Conservation (phyloP, 1,284 basidiomycete genomes). For the Xerocomus amazonicus region DNA sequence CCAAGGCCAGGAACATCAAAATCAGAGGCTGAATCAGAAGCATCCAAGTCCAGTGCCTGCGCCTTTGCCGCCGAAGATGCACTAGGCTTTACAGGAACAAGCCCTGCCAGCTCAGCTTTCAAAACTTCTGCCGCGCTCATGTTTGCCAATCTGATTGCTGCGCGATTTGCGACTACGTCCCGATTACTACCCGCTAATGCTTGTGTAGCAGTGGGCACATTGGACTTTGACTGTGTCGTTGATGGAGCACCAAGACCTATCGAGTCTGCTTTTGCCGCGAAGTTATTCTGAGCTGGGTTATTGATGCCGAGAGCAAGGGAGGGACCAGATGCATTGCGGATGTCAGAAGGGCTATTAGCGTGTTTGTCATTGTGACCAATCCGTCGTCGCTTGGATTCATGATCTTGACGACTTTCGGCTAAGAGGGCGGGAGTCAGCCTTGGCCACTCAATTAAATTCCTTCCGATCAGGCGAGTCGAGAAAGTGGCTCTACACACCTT, state of each 20-base stretch:
- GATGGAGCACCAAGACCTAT: constrained; percentile 66
- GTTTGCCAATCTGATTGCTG: constrained; percentile 91
- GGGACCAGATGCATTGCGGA: constrained; percentile 43
- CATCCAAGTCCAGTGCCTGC: constrained; percentile 23
- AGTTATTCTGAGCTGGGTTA: constrained; percentile 57
- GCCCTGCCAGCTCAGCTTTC: constrained; percentile 83
- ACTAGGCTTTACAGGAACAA: constrained; percentile 54
- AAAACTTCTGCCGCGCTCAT: constrained; percentile 92
- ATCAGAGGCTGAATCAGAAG: constrained; percentile 36
- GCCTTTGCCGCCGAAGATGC: constrained; percentile 27
- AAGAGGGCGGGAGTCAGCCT: constrained; percentile 17
- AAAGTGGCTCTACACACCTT: constrained; percentile 59
- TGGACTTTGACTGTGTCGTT: constrained; percentile 52
- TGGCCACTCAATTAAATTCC: constrained; percentile 1
- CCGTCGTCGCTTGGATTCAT: constrained; percentile 84
- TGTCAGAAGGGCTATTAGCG: constrained; percentile 32
- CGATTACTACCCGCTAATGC: constrained; percentile 77
- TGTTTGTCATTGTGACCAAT: constrained; percentile 61
- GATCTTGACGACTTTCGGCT: constrained; percentile 93
- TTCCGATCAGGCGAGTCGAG: constrained; percentile 2
- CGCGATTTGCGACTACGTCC: constrained; percentile 84
- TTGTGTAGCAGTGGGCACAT: constrained; percentile 55
- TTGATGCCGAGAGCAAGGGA: constrained; percentile 53
- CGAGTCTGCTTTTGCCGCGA: constrained; percentile 70
- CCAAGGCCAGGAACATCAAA: constrained; percentile 37